Evolutionary conservation across 495 filamentous ascomycete genomes (phyloP), one percentile per base, ranked within the genome.

Genomic region (Talaromyces nanjingensis): DNA sequence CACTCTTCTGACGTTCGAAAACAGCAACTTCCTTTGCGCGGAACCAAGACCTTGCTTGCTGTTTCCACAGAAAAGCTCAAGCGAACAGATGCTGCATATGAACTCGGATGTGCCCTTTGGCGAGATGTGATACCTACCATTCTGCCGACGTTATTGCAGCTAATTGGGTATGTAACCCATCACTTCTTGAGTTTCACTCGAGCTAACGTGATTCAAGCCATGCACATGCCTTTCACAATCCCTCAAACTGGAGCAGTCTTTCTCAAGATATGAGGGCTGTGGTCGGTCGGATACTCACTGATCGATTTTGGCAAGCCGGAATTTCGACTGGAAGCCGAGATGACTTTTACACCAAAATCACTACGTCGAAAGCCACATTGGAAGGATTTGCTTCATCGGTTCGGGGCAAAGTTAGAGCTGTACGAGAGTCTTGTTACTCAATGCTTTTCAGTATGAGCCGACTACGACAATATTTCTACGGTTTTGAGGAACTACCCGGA

Each of bases 221-320:
- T 69, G 91, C 93, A 4, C 93, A 97, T 77, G 90, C 92, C n/a
- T 97, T 94, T 67, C 91, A 97, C 71, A 91, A 97, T 67, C 85
- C 92, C 0, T 73, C 77, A 22, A 94, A 91, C 67, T 99, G 94
- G 94, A 81, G 80, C 22, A 81, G 84, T 49, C 75, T 96, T n/a
- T 87, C 92, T 11, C 75, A 79, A 39, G 91, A 97, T 47, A 89
- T 93, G 83, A 87, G 83, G 63, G 77, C 80, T 11, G 85, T 97
- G 16, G 87, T 97, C 31, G 85, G 85, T 34, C 86, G 90, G 6
- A 91, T 97, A 55, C 77, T 99, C 18, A 96, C 92, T 1, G 94
- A 99, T 76, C 89, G 94, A 25, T 98, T 99, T 70, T 99, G 94
- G 94, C 94, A 99, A 82, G 90, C 93, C 16, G 94, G 94, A 16